Evolutionary conservation across 495 filamentous ascomycete species (phyloP).

Genomic region (Penicillium antarcticum): DNA sequence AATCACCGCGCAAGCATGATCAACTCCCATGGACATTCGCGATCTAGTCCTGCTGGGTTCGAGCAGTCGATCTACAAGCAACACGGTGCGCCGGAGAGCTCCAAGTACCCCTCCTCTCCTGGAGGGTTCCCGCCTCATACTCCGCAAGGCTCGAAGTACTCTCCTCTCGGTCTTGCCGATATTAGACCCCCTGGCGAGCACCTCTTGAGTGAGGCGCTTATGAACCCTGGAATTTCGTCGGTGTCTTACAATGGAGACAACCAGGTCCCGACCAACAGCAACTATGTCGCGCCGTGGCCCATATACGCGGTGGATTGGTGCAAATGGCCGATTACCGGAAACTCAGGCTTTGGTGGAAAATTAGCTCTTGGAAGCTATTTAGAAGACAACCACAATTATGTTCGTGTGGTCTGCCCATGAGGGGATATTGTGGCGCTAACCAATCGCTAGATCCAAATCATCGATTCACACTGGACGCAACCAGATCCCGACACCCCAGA

Average conservation of each 20-base stretch:
- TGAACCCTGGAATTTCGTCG: conserved; percentile 30
- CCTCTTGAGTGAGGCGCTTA: conserved; percentile 61
- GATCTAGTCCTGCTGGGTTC: conserved; percentile 80
- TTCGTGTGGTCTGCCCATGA: conserved; percentile 36
- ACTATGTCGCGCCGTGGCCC: conserved; percentile 92
- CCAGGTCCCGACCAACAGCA: conserved; percentile 65
- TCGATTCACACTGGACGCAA: conserved; percentile 78
- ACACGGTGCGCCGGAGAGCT: conserved; percentile 61
- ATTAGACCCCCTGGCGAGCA: conserved; percentile 79
- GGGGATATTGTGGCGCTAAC: conserved; percentile 13
- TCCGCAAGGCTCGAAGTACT: conserved; percentile 71
- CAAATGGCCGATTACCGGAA: conserved; percentile 85
- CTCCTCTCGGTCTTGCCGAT: conserved; percentile 84
- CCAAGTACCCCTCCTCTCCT: conserved; percentile 67
- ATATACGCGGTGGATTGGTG: conserved; percentile 99
- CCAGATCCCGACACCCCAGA: conserved; percentile 60
- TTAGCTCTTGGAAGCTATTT: conserved; percentile 93
- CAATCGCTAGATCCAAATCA: conserved; percentile 81
- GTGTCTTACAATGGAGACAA: conserved; percentile 41
- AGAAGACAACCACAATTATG: conserved; percentile 97
- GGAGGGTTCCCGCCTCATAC: conserved; percentile 67
- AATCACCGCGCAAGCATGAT: conserved; percentile 64
- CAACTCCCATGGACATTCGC: conserved; percentile 69
- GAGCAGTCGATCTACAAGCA: conserved; percentile 69
- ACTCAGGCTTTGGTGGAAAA: conserved; percentile 71